Evolutionary conservation across 768 basidiomycete genomes (phyloP), one percentile per base, ranked within the genome.

Genomic region (Polyporus arcularius): DNA sequence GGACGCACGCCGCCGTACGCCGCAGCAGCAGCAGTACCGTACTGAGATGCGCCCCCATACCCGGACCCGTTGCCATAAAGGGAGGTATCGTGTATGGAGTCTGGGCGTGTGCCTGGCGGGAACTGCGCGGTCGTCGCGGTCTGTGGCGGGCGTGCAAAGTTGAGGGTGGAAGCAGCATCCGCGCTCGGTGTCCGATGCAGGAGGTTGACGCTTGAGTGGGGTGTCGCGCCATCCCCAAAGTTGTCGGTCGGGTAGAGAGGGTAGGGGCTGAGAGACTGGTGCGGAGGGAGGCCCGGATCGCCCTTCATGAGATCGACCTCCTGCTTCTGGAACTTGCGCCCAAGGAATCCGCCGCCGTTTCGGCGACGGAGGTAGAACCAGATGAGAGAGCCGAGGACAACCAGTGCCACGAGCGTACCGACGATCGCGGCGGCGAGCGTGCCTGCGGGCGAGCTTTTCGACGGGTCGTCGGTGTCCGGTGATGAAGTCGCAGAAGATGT

Each of bases 301-400:
- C 53, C 57, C 43, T 58, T 52, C 32, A 60, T 55, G 43, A 62
- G 60, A 43, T 67, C 65, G 32, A 67, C 42, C 31, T 57, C 55
- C 47, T 58, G 11, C 35, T 35, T 6, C 35, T 35, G 35, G 35
- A 11, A 35, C 35, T 45, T 51, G 31, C 47, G 57, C 14, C 61
- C 53, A 21, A 62, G 54, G 12, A 57, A 11, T 1, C 57, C 40
- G 28, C 35, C 16, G 28, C 59, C 53, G 15, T 63, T 55, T 16
- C 57, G 51, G 35, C 11, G 55, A 88, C 87, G 15, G 50, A 39
- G 26, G 31, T 9, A 28, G 50, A 32, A 7, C 18, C 50, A 14
- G 21, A 18, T n/a, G 42, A 10, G n/a, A 41, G 47, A 35, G 57
- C 55, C 66, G 15, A 68, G 53, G n/a, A 68, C 47, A 31, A 57